phyloP scores from a whole-genome alignment of 2,329 filamentous ascomycete species.

The Aspergillus pseudoterreus region DNA sequence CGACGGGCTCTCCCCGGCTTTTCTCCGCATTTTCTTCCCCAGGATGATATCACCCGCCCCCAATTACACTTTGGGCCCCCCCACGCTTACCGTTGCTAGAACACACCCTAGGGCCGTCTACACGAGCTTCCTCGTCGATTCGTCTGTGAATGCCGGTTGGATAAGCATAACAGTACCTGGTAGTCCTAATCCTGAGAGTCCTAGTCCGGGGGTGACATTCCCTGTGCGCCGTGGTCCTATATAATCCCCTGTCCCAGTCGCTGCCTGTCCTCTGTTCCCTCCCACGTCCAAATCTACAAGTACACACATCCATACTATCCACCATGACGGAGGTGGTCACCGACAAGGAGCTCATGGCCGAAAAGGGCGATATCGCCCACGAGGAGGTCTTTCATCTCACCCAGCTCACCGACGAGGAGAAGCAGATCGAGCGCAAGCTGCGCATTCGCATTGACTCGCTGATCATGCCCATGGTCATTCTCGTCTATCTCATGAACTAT shows the following conservation, averaged over 20 bases:
- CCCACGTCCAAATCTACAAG: too few species aligned
- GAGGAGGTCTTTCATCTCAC: slow-evolving; percentile 34
- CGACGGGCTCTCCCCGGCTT: neutral
- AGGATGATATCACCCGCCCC: neutral
- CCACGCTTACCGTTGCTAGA: neutral
- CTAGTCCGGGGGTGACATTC: neutral
- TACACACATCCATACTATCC: neutral
- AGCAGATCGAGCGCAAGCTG: slow-evolving; percentile 35
- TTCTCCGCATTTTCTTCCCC: neutral
- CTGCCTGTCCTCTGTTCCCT: neutral
- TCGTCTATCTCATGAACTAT: slow-evolving; percentile 44
- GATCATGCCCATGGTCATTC: slow-evolving; percentile 41
- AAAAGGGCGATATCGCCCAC: slow-evolving; percentile 16
- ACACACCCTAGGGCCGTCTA: too few species aligned
- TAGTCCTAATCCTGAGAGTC: neutral
- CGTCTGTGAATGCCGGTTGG: too few species aligned
- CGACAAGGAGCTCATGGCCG: slow-evolving; percentile 13
- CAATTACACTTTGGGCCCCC: neutral
- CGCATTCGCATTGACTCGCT: slow-evolving; percentile 34
- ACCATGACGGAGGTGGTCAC: slow-evolving; percentile 6
- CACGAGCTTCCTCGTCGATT: too few species aligned
- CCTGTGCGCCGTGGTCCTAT: neutral
- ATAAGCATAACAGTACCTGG: too few species aligned
- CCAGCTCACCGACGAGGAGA: slow-evolving; percentile 29
- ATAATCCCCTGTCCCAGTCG: neutral